phyloP scores from a whole-genome alignment of 169 alveolate species.

The Eimeria necatrix region DNA sequence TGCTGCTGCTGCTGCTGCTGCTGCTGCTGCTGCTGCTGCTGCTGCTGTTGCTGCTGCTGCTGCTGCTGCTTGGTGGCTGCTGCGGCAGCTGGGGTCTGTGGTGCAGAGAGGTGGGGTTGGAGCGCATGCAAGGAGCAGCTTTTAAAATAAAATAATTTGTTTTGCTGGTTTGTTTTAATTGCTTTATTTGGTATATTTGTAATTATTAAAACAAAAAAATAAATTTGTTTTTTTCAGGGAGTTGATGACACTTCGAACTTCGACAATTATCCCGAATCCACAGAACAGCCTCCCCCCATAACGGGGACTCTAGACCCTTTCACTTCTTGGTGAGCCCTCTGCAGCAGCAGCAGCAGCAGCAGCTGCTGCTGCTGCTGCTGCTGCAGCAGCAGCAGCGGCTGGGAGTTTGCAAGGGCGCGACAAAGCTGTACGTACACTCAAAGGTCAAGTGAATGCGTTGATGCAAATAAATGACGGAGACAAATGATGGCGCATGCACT shows the following conservation, averaged over 20 bases:
- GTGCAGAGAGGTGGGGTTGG: too few species aligned
- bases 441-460: not conserved
- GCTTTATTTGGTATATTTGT: not conserved
- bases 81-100: too few species aligned
- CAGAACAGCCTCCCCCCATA: slow-evolving; percentile 89
- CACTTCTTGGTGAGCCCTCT: slow-evolving; percentile 88
- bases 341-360: too few species aligned
- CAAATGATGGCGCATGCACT: not conserved
- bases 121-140: too few species aligned
- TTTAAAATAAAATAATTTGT: too few species aligned
- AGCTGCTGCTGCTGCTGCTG: too few species aligned
- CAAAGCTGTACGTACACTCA: not conserved
- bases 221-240: not conserved
- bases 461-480: not conserved
- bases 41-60: too few species aligned
- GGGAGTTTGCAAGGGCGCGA: not conserved
- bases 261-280: slow-evolving; percentile 92
- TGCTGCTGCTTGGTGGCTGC: too few species aligned
- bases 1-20: too few species aligned
- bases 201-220: not conserved
- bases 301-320: slow-evolving; percentile 92
- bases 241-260: slow-evolving; percentile 89
- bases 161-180: not conserved
- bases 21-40: too few species aligned
- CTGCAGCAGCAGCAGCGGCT: too few species aligned